Base-by-base conservation (phyloP, 768 basidiomycete genomes). In the Tulasnella calospora region DNA sequence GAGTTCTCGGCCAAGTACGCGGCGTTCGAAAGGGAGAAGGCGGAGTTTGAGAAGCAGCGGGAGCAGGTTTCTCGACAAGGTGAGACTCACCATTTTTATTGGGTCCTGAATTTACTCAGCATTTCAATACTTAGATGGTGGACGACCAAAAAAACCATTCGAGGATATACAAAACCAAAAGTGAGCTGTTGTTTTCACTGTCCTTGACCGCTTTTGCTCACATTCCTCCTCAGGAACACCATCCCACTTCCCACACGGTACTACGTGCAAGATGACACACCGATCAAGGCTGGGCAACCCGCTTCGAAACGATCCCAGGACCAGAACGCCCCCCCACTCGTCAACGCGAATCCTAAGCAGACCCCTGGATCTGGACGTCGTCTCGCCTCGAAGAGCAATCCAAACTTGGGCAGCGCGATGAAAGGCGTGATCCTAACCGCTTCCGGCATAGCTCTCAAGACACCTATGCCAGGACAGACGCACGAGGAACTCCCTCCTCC, bases 341-440 rank as follows among this genome's bases (percentile, higher is more conserved):
- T 23, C 61, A 73, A 38, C 36, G 38, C 30, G 23, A 47, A 73
- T 40, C 71, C 71, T 23, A 41, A 47, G 12, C 71, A 73, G 40
- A 73, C 40, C 3, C 38, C 74, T 8, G 46, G 46, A 19, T 61
- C 44, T 1, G 71, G 30, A 30, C 38, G 51, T 23, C 61, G 77
- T 23, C 71, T 80, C 8, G 67, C 79, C 23, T 80, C 79, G 17
- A 80, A 57, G 70, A 80, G 79, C 73, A 79, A 80, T 44, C 80
- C 79, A 10, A 76, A 79, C 74, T 81, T 83, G 13, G 82, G 81
- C 6, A 85, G 85, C 15, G 86, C 86, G 19, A 87, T 87, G 86
- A 86, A 86, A 80, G 86, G 94, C 3, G 92, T 95, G 51, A 87
- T 95, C 40, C 86, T 94, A 47, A 94, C 94, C 0, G 86, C 90